phyloP scores from a whole-genome alignment of 2,329 filamentous ascomycete species.

The Ophiocordyceps camponoti-rufipedis region DNA sequence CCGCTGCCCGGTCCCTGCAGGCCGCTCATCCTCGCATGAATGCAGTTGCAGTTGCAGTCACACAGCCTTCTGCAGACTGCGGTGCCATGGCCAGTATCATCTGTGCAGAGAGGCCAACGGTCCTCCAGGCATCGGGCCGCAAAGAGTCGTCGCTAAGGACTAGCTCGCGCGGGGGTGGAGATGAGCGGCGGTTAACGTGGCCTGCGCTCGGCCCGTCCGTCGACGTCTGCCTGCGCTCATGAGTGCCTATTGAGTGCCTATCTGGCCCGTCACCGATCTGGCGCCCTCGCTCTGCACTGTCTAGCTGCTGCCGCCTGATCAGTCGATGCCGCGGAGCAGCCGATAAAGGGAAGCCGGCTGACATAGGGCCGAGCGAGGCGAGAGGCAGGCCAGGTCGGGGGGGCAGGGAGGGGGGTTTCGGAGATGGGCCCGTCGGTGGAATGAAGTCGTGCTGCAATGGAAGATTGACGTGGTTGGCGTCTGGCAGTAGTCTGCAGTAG shows the following conservation, averaged over 20 bases:
- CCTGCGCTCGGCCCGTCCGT: background rate
- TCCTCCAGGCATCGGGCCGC: no score
- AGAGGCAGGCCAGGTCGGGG: background rate
- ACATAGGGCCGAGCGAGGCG: background rate
- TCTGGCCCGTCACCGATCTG: no score
- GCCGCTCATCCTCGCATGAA: background rate
- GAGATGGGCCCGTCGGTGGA: background rate
- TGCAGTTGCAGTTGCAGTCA: background rate
- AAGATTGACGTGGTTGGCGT: background rate
- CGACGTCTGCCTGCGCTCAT: no score
- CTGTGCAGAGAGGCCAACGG: background rate
- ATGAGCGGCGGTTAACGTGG: background rate
- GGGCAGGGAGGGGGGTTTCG: background rate
- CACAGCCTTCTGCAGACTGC: background rate
- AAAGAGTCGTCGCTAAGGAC: no score
- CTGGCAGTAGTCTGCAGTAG: background rate
- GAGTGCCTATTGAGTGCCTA: no score
- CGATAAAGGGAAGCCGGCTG: background rate
- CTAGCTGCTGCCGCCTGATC: no score
- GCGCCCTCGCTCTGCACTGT: no score
- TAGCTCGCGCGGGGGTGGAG: background rate
- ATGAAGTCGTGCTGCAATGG: background rate
- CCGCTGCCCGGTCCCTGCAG: background rate
- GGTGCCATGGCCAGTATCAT: background rate
- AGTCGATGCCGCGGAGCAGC: no score